Percentiles rank a stretch among this genome's conserved stretches.
Conservation (phyloP, 768 basidiomycete species). For the Boletus subparvulus region DNA sequence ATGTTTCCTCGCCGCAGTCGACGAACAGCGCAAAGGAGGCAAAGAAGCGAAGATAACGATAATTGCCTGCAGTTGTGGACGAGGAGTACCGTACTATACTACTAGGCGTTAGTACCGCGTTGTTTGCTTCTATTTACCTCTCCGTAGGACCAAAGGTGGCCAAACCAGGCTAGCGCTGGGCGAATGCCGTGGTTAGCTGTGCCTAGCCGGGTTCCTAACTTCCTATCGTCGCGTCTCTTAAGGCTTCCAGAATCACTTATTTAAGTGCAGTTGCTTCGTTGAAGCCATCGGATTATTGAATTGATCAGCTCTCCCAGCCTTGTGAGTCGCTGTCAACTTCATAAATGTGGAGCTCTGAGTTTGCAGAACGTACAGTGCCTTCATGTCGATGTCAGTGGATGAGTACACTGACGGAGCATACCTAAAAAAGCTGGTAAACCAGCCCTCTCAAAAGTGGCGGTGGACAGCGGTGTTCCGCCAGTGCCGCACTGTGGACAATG, state of each 20-base stretch:
- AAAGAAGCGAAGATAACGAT: not conserved
- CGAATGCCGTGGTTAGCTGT: not conserved
- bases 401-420: not conserved
- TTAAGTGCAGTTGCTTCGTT: constrained; percentile 6
- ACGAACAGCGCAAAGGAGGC: not conserved
- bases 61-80: too few relatives aligned
- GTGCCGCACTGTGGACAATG: constrained; percentile 8
- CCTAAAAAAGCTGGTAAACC: constrained; percentile 10
- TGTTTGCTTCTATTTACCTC: constrained; percentile 2
- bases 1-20: not conserved
- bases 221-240: not conserved
- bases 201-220: not conserved
- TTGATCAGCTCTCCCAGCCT: not conserved
- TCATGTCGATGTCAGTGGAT: not conserved
- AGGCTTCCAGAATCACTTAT: not conserved
- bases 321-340: not conserved
- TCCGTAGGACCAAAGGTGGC: constrained; percentile 4
- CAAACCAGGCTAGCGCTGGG: constrained; percentile 4
- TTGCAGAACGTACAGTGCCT: not conserved
- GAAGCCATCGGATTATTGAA: not conserved
- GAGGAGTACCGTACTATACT: too few relatives aligned
- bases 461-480: not conserved
- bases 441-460: not conserved
- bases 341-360: not conserved
- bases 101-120: too few relatives aligned